Conservation (phyloP, 805 yeast species). For the Ogataea corticis region DNA sequence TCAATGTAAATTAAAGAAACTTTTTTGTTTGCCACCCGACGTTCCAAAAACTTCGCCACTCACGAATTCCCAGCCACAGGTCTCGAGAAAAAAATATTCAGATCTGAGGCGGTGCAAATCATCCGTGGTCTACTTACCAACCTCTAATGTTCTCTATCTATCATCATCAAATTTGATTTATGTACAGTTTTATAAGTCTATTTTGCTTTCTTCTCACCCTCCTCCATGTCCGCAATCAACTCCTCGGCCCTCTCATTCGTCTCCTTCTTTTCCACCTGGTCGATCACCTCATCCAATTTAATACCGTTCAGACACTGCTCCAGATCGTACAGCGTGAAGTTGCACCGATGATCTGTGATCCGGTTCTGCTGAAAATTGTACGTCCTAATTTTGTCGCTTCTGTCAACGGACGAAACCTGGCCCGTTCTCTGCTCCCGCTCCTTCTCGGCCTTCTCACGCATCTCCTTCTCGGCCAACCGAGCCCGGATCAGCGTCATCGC, state of each 20-base stretch:
- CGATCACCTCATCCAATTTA: constrained; percentile 54
- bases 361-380: constrained; percentile 92
- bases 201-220: constrained; percentile 15
- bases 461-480: constrained; percentile 78
- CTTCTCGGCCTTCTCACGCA: constrained; percentile 59
- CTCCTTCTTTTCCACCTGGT: constrained; percentile 49
- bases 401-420: constrained; percentile 85
- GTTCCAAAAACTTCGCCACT: neutral
- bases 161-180: no score
- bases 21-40: constrained; percentile 13
- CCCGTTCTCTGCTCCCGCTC: constrained; percentile 70
- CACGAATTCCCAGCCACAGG: constrained; percentile 2
- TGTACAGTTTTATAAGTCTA: neutral
- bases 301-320: constrained; percentile 64
- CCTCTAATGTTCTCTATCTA: no score
- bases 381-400: constrained; percentile 91
- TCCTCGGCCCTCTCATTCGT: constrained; percentile 45
- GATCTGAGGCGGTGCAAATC: no score
- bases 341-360: constrained; percentile 92
- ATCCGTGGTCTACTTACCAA: no score
- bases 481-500: constrained; percentile 84
- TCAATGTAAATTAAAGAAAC: neutral
- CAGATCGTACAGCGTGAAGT: constrained; percentile 73
- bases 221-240: constrained; percentile 31
- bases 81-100: no score